A percentile compares a stretch with the other conserved stretches of the same genome.
Evolutionary conservation across 1,139 yeast genomes (phyloP).

Genomic region (Saccharomycopsis crataegensis): DNA sequence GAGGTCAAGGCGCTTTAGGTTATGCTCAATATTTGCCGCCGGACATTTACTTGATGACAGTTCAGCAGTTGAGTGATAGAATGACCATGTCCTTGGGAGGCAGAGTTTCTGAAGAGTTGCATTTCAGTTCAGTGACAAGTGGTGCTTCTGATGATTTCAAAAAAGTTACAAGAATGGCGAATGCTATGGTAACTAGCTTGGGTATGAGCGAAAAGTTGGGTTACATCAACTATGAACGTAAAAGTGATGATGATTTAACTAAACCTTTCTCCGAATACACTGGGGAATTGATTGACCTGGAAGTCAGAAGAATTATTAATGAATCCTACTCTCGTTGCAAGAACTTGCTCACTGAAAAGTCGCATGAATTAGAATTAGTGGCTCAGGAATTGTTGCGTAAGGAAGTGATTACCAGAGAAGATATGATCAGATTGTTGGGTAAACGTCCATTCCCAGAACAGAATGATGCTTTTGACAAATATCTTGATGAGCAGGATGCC

Average conservation of each 20-base stretch:
- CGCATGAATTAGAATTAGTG: conserved; percentile 56
- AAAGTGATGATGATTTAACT: conserved; percentile 50
- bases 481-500: conserved; percentile 40
- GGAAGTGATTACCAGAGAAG: conserved; percentile 75
- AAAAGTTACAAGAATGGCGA: conserved; percentile 72
- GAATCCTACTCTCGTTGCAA: conserved; percentile 47
- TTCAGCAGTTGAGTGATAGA: conserved; percentile 60
- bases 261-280: conserved; percentile 68
- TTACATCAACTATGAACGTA: conserved; percentile 43
- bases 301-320: conserved; percentile 55
- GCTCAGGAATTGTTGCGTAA: conserved; percentile 61
- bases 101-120: conserved; percentile 70
- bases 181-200: conserved; percentile 64
- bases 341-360: conserved; percentile 46
- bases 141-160: conserved; percentile 81
- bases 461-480: conserved; percentile 76
- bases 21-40: conserved; percentile 80
- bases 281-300: conserved; percentile 57
- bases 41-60: conserved; percentile 60
- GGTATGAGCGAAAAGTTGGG: conserved; percentile 75
- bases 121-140: conserved; percentile 69
- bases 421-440: conserved; percentile 67
- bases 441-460: conserved; percentile 72
- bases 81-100: conserved; percentile 83
- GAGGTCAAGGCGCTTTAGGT: conserved; percentile 81